Percentiles rank a stretch among this genome's conserved stretches.
Evolutionary conservation across 2,329 filamentous ascomycete genomes (phyloP).

Genomic region (Fusarium protoensiforme): DNA sequence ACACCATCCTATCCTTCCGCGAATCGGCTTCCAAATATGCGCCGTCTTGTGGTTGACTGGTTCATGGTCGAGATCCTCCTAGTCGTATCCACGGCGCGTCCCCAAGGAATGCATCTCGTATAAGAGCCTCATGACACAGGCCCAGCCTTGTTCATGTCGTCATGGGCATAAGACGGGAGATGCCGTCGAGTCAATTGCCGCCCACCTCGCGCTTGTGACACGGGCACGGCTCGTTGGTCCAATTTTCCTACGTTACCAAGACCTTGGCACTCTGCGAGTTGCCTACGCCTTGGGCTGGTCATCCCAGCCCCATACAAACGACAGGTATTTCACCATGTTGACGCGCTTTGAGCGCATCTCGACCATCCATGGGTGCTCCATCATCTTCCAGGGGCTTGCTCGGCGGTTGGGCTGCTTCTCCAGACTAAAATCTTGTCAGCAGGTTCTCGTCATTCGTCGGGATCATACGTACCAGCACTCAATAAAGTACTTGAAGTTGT

Average conservation of each 20-base stretch:
- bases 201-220: slow-evolving; percentile 11
- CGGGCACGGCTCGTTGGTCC: slow-evolving; percentile 14
- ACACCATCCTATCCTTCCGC: not conserved
- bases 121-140: slow-evolving; percentile 27
- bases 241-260: slow-evolving; percentile 22
- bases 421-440: slow-evolving; percentile 67
- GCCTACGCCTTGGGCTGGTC: slow-evolving; percentile 36
- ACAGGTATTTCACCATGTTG: slow-evolving; percentile 95
- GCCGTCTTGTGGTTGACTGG: slow-evolving; percentile 1
- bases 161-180: slow-evolving; percentile 12
- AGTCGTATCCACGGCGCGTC: not conserved
- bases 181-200: slow-evolving; percentile 1
- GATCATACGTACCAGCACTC: slow-evolving; percentile 87
- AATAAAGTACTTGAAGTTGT: slow-evolving; percentile 99
- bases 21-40: not conserved
- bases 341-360: slow-evolving; percentile 97
- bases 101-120: not conserved
- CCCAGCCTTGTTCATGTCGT: slow-evolving; percentile 32
- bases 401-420: slow-evolving; percentile 91
- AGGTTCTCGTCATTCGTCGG: not conserved
- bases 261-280: slow-evolving; percentile 14
- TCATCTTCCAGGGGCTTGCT: slow-evolving; percentile 97
- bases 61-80: not conserved
- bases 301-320: slow-evolving; percentile 97
- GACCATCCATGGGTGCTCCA: slow-evolving; percentile 98